Evolutionary conservation across 108 stramenopile genomes (phyloP).

Genomic region (Fistulifera solaris): DNA sequence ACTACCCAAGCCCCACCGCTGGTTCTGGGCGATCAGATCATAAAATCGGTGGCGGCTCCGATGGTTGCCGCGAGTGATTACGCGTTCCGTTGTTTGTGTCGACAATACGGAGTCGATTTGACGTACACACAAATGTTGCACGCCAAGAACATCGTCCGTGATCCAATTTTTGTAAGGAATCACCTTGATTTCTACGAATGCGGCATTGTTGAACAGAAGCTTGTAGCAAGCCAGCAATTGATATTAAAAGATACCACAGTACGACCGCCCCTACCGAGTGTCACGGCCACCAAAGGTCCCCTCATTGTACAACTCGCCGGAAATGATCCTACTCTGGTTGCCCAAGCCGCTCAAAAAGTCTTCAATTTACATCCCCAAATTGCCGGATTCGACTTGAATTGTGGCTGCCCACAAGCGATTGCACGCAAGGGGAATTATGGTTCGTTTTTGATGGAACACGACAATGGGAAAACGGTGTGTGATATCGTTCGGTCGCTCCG

Average conservation of each 20-base stretch:
- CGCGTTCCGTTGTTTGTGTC: constrained; percentile 79
- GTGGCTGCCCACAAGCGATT: constrained; percentile 94
- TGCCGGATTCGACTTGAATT: constrained; percentile 70
- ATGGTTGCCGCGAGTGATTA: constrained; percentile 84
- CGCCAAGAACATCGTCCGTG: constrained; percentile 48
- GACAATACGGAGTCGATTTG: constrained; percentile 78
- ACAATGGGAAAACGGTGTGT: constrained; percentile 27
- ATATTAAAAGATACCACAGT: constrained; percentile 1
- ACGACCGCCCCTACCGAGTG: background rate
- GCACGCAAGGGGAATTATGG: constrained; percentile 92
- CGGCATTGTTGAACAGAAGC: constrained; percentile 10
- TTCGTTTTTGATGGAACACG: constrained; percentile 92
- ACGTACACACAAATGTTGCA: constrained; percentile 96
- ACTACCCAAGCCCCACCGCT: too few species aligned
- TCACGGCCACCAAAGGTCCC: constrained; percentile 19
- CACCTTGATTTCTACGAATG: constrained; percentile 71
- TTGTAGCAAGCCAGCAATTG: too few species aligned
- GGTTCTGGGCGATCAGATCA: constrained; percentile 4
- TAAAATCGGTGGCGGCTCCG: constrained; percentile 36
- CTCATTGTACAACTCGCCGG: constrained; percentile 90
- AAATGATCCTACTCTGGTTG: constrained; percentile 69
- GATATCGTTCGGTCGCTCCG: constrained; percentile 39
- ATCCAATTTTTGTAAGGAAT: constrained; percentile 38
- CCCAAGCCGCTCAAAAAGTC: constrained; percentile 72
- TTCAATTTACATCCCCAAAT: constrained; percentile 19